These are phyloP conservation scores for Candida incommunis DNA, from an alignment of 805 yeast species.

Conservation along the genomic window DNA sequence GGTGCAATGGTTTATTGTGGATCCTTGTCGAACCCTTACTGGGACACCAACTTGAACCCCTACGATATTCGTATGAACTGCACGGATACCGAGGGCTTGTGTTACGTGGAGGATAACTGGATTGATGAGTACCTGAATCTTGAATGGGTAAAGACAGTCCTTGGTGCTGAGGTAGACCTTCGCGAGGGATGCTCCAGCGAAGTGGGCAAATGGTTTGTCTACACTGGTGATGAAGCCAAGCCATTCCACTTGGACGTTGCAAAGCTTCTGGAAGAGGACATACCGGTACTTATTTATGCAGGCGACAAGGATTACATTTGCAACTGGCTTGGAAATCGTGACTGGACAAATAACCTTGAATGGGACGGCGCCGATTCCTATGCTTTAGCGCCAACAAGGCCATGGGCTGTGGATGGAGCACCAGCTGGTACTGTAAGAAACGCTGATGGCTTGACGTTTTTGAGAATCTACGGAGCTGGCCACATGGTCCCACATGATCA, in stretches of 20 bases:
- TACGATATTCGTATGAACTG: constrained; percentile 74
- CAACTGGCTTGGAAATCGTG: constrained; percentile 84
- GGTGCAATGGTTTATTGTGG: constrained; percentile 87
- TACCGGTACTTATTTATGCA: constrained; percentile 82
- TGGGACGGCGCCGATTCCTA: constrained; percentile 48
- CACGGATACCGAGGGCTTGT: constrained; percentile 26
- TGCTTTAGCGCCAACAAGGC: constrained; percentile 18
- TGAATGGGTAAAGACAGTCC: constrained; percentile 55
- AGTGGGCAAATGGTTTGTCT: constrained; percentile 59
- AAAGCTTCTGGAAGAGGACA: constrained; percentile 45
- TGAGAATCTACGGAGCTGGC: constrained; percentile 75
- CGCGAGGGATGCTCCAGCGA: constrained; percentile 67
- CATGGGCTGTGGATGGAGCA: constrained; percentile 26
- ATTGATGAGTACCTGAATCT: constrained; percentile 64
- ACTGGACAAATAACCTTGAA: constrained; percentile 57
- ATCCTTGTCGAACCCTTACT: constrained; percentile 64
- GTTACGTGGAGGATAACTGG: constrained; percentile 61
- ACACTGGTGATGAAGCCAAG: constrained; percentile 51
- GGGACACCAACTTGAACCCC: constrained; percentile 68
- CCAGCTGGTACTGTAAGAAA: constrained; percentile 57
- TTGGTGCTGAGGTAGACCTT: constrained; percentile 68
- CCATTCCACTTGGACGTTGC: constrained; percentile 48
- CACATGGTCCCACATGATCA: constrained; percentile 92
- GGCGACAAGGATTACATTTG: constrained; percentile 90
- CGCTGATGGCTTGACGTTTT: constrained; percentile 51